Base-by-base conservation (phyloP, 2,329 filamentous ascomycete genomes). In the Hyphodiscus sp. region DNA sequence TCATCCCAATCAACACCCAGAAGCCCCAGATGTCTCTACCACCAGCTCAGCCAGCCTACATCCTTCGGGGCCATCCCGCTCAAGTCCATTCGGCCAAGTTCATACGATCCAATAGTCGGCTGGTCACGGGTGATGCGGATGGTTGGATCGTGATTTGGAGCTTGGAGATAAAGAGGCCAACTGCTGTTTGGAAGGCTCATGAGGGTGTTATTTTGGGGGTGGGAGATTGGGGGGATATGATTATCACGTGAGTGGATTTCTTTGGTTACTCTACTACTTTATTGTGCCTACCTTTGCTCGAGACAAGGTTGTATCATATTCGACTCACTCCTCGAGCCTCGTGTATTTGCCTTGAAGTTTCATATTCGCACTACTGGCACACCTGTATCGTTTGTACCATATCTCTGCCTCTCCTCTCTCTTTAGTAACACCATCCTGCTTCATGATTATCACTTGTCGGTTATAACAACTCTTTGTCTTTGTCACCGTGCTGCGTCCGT, bases 111-210 rank as follows among this genome's bases (percentile, higher is more conserved):
- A 96, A 96, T 68, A 77, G 81, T 54, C 85, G 89, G 33, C 82
- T 99, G 6, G 74, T 89, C 13, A 94, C 90, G 0, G 92, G 88
- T 38, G 94, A 99, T 71, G 88, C 90, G 9, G 88, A 96, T 43
- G 94, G 94, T 55, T 96, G 87, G 78, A 76, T 96, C 33, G 80
- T 95, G 7, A 73, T 91, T 20, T 99, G 94, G 94, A 86, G 89
- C 67, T 74, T 95, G 41, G 79, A 85, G 23, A 88, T 85, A 49
- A 91, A 95, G 75, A 80, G 94, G 33, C 82, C 92, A 0, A 77
- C 83, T 9, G 89, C 86, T 1, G 89, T 94, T 2, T 99, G 94
- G 94, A 85, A 81, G 64, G 88, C 90, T 1, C 94, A 99, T 69
- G 76, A 82, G 45, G 86, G 81, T 33, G 81, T 89, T 19, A 84